Evolutionary conservation across 768 basidiomycete species (phyloP), one percentile per base, ranked within the genome.

Genomic region (Coprinellus aureogranulatus): DNA sequence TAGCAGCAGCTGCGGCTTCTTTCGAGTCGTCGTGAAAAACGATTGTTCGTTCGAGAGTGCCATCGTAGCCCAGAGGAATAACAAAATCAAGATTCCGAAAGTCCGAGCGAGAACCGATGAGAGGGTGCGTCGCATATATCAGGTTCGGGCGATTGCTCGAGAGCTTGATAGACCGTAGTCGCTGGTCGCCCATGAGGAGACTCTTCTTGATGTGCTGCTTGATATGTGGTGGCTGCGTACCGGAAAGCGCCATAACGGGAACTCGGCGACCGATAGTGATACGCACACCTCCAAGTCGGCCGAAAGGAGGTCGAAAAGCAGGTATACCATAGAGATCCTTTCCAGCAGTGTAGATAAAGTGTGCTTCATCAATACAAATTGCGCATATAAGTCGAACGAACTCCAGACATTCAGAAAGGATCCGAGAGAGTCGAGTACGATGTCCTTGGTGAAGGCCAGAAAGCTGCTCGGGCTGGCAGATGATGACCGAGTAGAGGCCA

Each of bases 381-480:
- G 61, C 60, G 4, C 45, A 16, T n/a, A 67, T 57, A 2, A 30
- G 14, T 5, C 53, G 50, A 1, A 28, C 31, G 37, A 65, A 68
- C 9, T 52, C 25, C 1, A 23, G 34, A 9, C 48, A 31, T 12
- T 58, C 27, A n/a, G 14, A 20, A 8, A 67, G 40, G 0, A 67
- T 54, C 37, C 54, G 40, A 27, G 58, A 61, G 1, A 67, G 55
- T 10, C 62, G 56, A 5, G 66, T 53, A 6, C 65, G 31, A 45
- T 67, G 66, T 0, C 66, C 66, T 23, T 48, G 25, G 9, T 61
- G 25, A 20, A 47, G 52, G n/a, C 16, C 23, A 10, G 42, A 28
- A 3, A 65, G 61, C 37, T 67, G 66, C 25, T 67, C 64, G 1
- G 62, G 61, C 12, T 63, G 62, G 3, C 62, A 59, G 10, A 67